phyloP scores from a whole-genome alignment of 2,329 filamentous ascomycete genomes.

The Hypocrella siamensis region DNA sequence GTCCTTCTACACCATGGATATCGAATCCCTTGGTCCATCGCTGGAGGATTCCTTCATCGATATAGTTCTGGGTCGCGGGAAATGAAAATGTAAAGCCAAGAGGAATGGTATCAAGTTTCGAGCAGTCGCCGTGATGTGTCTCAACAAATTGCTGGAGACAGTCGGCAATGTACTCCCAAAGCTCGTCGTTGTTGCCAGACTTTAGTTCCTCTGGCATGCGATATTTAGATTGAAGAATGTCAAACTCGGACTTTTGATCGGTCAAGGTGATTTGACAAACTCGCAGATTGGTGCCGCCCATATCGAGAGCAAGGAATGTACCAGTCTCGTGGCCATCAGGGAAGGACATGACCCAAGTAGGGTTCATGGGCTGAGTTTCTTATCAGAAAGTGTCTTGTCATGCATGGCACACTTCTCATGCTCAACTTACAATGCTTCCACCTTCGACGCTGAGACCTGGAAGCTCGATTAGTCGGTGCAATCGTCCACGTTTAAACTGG shows the following conservation, averaged over 20 bases:
- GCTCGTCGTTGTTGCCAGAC: slow-evolving; percentile 65
- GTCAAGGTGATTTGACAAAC: slow-evolving; percentile 87
- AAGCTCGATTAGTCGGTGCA: slow-evolving; percentile 5
- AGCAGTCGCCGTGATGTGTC: slow-evolving; percentile 57
- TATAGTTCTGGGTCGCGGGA: slow-evolving; percentile 82
- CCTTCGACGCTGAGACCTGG: slow-evolving; percentile 71
- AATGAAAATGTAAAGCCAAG: slow-evolving; percentile 96
- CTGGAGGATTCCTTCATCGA: slow-evolving; percentile 83
- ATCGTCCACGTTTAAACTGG: not conserved
- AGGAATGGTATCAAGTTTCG: slow-evolving; percentile 49
- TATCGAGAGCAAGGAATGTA: slow-evolving; percentile 78
- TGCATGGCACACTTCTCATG: not conserved
- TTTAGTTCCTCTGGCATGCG: slow-evolving; percentile 88
- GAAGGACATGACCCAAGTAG: slow-evolving; percentile 87
- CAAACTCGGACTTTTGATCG: slow-evolving; percentile 76
- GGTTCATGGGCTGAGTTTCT: slow-evolving; percentile 74
- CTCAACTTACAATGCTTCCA: slow-evolving; percentile 67
- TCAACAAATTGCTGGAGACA: slow-evolving; percentile 84
- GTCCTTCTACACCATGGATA: slow-evolving; percentile 76
- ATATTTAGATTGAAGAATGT: slow-evolving; percentile 94
- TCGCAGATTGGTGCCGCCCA: slow-evolving; percentile 91
- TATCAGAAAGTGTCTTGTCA: slow-evolving; percentile 7
- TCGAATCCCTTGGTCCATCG: slow-evolving; percentile 98
- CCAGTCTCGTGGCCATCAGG: slow-evolving; percentile 79
- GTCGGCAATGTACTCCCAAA: slow-evolving; percentile 92